Percentiles rank a stretch among this genome's conserved stretches.
These are phyloP conservation scores for Pseudonitzschia pungens DNA, from an alignment of 108 stramenopile species.

Conservation along the genomic window DNA sequence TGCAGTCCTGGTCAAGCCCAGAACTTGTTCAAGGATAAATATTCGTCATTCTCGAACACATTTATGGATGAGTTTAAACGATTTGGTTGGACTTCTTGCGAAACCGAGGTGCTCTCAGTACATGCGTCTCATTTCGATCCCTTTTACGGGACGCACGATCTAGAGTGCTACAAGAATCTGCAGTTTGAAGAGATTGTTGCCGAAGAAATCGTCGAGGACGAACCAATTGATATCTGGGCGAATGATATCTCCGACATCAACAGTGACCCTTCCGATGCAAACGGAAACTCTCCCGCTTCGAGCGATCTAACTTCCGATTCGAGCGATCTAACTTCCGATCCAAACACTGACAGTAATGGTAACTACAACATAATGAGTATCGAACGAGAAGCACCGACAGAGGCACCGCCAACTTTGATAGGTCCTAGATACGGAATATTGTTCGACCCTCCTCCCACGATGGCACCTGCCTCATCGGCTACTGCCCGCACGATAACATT, in stretches of 20 bases:
- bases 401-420: not conserved
- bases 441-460: not conserved
- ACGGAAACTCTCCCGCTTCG: not conserved
- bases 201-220: not conserved
- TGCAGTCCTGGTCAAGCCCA: not conserved
- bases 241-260: not conserved
- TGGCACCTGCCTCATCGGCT: not conserved
- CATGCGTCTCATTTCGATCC: not conserved
- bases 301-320: not conserved
- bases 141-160: not conserved
- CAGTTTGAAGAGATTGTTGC: not conserved
- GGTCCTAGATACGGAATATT: not conserved
- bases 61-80: not conserved
- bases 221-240: not conserved
- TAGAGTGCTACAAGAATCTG: not conserved
- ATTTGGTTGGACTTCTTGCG: not conserved
- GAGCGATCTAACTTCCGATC: not conserved
- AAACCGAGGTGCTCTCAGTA: not conserved
- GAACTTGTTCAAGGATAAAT: not conserved
- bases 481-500: not conserved
- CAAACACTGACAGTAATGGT: not conserved
- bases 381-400: not conserved
- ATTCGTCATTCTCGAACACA: not conserved
- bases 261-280: not conserved
- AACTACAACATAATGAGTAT: not conserved